phyloP scores from a whole-genome alignment of 768 basidiomycete species.

The Crassisporium funariophilum region DNA sequence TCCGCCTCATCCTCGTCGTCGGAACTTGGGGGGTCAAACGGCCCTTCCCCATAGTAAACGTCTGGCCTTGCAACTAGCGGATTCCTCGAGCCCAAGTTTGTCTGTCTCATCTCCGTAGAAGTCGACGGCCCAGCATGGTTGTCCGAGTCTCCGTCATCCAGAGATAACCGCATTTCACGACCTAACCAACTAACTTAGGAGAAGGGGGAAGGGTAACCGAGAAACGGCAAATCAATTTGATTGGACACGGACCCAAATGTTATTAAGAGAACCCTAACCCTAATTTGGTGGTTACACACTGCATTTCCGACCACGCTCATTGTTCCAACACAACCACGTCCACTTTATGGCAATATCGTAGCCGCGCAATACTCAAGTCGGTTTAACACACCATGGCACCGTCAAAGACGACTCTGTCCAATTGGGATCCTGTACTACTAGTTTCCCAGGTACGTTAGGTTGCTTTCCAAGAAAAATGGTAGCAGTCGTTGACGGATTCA shows the following conservation, averaged over 20 bases:
- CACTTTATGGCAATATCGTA: conserved; percentile 18
- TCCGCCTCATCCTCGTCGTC: conserved; percentile 63
- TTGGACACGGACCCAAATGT: too few species aligned
- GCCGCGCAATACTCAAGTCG: conserved; percentile 13
- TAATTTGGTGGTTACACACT: conserved; percentile 1
- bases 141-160: conserved; percentile 16
- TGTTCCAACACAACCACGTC: conserved; percentile 2
- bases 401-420: conserved; percentile 42
- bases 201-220: too few species aligned
- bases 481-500: background rate
- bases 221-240: too few species aligned
- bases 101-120: conserved; percentile 25
- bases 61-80: conserved; percentile 25
- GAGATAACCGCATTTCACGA: conserved; percentile 22
- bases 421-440: conserved; percentile 90
- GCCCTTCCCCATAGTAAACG: conserved; percentile 73
- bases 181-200: too few species aligned
- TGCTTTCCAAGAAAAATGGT: background rate
- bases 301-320: conserved; percentile 1
- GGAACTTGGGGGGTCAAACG: conserved; percentile 80
- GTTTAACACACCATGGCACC: conserved; percentile 34
- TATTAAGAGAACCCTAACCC: conserved; percentile 17
- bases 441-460: conserved; percentile 70
- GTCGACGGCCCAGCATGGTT: conserved; percentile 14
- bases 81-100: conserved; percentile 20